Evolutionary conservation across 1,284 basidiomycete genomes (phyloP).

Genomic region (Erythrobasidium hasegawianum): DNA sequence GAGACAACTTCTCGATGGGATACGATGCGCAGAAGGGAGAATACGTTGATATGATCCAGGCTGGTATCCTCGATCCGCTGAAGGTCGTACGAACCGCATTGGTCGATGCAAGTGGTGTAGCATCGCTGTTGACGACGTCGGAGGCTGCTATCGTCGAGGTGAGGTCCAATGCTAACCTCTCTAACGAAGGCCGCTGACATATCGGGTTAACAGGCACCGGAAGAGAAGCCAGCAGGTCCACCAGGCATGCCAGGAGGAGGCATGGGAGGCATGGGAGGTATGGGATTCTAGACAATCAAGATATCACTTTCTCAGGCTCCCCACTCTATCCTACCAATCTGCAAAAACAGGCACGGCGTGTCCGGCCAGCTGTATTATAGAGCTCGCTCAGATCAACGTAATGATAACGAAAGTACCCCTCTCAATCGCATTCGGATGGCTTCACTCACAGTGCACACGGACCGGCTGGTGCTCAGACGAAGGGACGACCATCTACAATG

Average conservation of each 20-base stretch:
- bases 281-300: background rate
- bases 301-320: background rate
- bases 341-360: too few species aligned
- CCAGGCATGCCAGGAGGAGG: slow-evolving; percentile 53
- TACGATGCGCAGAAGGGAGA: slow-evolving; percentile 89
- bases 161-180: background rate
- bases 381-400: background rate
- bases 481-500: too few species aligned
- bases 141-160: slow-evolving; percentile 85
- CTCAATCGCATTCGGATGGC: too few species aligned
- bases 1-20: slow-evolving; percentile 72
- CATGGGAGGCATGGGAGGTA: too few species aligned
- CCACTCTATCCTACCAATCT: background rate
- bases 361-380: background rate
- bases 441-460: too few species aligned
- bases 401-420: background rate
- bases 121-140: slow-evolving; percentile 77
- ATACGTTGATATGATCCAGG: slow-evolving; percentile 90
- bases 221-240: slow-evolving; percentile 62
- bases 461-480: too few species aligned
- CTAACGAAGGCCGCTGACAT: background rate
- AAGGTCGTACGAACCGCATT: slow-evolving; percentile 75
- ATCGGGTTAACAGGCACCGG: slow-evolving; percentile 55
- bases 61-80: slow-evolving; percentile 71
- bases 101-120: slow-evolving; percentile 65